Base-by-base conservation (phyloP, 2,329 filamentous ascomycete species). In the Akanthomyces lecanii region DNA sequence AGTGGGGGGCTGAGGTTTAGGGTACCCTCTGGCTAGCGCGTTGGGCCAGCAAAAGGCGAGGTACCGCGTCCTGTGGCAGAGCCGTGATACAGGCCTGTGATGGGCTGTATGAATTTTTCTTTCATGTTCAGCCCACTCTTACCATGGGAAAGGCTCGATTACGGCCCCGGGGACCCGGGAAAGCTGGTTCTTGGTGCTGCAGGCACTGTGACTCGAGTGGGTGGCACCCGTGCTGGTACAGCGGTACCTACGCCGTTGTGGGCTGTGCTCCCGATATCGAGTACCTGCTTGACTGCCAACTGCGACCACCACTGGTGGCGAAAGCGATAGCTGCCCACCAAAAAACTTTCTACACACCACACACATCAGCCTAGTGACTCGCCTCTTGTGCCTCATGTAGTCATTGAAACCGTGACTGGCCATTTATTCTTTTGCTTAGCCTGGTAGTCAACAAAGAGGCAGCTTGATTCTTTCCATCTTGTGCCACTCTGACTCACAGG, bases 11-110 rank as follows among this genome's bases (percentile, higher is more conserved):
- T 44, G 45, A 59, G 63, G 56, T 64, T 30, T 63, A 62, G 66
- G 67, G 69, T 71, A 70, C 70, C 70, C 67, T 72, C 72, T 62
- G 28, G 38, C 47, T 52, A 52, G 61, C 60, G 52, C 25, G 51
- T 57, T 18, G n/a, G 11, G 40, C 50, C 50, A 50, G 28, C 51
- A 48, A 54, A 54, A n/a, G 40, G 21, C 21, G 21, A 62, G 28
- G 59, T 54, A 57, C 44, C 51, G 12, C 53, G 11, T 54, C 33
- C 33, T 10, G 42, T 51, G 33, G 47, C 45, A 51, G 40, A 23
- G 23, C 30, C n/a, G n/a, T 25, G 33, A 28, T 36, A 40, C 55
- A n/a, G 44, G 54, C 44, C 44, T 14, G 55, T 50, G 30, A 42
- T 42, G 45, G 47, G 33, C 30, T 40, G 16, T 18, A 53, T 25